Percentiles rank a stretch among this genome's conserved stretches.
These are phyloP conservation scores for Cystobasidium onofrii DNA, from an alignment of 768 basidiomycete genomes.

Conservation along the genomic window DNA sequence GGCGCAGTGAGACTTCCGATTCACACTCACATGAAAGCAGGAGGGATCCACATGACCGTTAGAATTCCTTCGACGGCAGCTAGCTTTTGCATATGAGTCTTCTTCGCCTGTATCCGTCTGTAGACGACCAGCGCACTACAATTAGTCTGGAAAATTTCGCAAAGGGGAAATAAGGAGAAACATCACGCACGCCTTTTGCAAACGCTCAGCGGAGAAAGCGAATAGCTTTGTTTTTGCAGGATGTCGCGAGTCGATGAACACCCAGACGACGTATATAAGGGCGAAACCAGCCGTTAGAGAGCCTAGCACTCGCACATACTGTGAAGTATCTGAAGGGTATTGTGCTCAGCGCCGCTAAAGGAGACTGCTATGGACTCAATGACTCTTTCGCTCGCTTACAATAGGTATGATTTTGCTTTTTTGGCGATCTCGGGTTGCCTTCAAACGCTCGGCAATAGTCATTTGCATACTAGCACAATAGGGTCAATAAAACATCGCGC, in stretches of 20 bases:
- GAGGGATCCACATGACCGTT: neutral
- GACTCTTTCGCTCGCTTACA: neutral
- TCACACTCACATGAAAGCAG: neutral
- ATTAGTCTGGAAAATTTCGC: too few species aligned
- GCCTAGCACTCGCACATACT: constrained; percentile 8
- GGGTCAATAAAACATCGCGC: neutral
- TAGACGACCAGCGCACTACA: too few species aligned
- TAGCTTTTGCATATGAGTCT: neutral
- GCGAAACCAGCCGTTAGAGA: neutral
- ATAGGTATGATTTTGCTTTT: neutral
- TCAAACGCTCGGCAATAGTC: neutral
- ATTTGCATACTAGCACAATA: neutral
- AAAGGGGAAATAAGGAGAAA: neutral
- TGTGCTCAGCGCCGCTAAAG: neutral
- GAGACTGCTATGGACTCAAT: too few species aligned
- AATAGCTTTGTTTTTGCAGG: neutral
- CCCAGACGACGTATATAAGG: neutral
- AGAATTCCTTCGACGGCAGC: neutral
- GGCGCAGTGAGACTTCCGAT: too few species aligned
- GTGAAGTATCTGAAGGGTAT: neutral
- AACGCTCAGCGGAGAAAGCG: neutral
- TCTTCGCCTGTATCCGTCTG: constrained; percentile 11
- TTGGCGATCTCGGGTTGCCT: neutral
- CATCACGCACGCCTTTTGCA: constrained; percentile 3
- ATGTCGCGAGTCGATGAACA: constrained; percentile 1